A percentile compares a stretch with the other conserved stretches of the same genome.
Conservation (phyloP, 768 basidiomycete genomes). For the Lactifluus rugatus region DNA sequence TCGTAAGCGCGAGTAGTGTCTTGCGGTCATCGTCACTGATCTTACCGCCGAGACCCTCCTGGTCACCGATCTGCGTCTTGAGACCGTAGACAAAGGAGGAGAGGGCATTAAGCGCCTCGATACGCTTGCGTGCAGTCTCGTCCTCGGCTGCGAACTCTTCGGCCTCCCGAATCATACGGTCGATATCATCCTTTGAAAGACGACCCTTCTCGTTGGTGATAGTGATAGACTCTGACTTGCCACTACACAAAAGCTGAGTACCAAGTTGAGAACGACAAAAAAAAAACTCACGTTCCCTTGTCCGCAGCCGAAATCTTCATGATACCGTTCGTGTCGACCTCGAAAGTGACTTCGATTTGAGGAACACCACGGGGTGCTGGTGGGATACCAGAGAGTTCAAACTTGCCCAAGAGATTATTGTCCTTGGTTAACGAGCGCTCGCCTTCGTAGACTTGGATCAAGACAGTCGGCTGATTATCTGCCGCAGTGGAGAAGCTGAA, state of each 20-base stretch:
- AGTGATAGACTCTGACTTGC: conserved; percentile 82
- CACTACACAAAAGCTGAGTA: conserved; percentile 32
- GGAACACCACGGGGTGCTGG: conserved; percentile 95
- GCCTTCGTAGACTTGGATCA: conserved; percentile 97
- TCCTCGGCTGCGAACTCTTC: conserved; percentile 84
- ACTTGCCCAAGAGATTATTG: conserved; percentile 96
- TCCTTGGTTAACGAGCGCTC: conserved; percentile 97
- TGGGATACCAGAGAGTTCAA: conserved; percentile 86
- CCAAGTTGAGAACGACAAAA: not conserved
- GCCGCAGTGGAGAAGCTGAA: conserved; percentile 64
- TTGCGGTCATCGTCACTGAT: conserved; percentile 74
- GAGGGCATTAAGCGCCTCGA: conserved; percentile 75
- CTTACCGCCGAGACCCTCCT: conserved; percentile 88
- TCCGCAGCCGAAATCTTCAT: conserved; percentile 90
- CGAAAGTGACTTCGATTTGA: conserved; percentile 95
- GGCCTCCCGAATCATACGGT: conserved; percentile 91
- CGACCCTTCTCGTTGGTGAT: conserved; percentile 97
- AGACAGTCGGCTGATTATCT: conserved; percentile 89
- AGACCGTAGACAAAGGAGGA: conserved; percentile 79
- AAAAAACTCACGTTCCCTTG: conserved; percentile 66
- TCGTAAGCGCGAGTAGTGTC: conserved; percentile 68
- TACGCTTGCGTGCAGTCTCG: conserved; percentile 66
- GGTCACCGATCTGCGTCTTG: conserved; percentile 78
- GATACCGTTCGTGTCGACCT: conserved; percentile 92
- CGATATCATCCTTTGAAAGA: conserved; percentile 54